phyloP scores from a whole-genome alignment of 345 rosid genomes.

The Gossypium bickii region DNA sequence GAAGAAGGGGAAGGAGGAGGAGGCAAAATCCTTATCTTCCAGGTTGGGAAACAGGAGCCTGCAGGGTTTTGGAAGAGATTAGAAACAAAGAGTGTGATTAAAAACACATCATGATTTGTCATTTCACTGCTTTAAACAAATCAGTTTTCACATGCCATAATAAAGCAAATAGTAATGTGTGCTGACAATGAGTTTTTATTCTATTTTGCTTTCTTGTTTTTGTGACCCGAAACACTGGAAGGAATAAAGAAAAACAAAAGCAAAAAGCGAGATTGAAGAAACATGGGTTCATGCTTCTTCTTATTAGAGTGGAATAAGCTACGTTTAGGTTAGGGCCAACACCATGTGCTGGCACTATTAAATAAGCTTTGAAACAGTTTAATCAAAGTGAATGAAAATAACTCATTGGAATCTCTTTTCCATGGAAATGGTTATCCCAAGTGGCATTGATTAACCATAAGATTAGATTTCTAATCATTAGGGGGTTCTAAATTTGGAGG shows the following conservation, averaged over 20 bases:
- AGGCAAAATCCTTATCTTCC: constrained; percentile 11
- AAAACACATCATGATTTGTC: constrained; percentile 20
- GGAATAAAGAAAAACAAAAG: constrained; percentile 23
- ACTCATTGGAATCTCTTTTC: constrained; percentile 27
- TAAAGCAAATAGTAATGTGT: constrained; percentile 16
- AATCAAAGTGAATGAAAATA: constrained; percentile 14
- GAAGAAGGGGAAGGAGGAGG: background rate
- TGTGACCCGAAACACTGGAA: constrained; percentile 23
- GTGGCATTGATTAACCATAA: constrained; percentile 32
- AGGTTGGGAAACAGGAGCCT: background rate
- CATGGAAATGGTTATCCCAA: constrained; percentile 16
- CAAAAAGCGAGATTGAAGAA: constrained; percentile 29
- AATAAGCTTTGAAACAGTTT: constrained; percentile 16
- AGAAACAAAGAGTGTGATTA: background rate
- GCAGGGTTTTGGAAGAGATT: background rate
- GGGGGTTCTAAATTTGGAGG: constrained; percentile 18
- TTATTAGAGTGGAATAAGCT: constrained; percentile 2
- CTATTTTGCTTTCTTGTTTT: constrained; percentile 21
- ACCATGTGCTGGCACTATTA: constrained; percentile 34
- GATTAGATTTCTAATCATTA: constrained; percentile 31
- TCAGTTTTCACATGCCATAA: constrained; percentile 25
- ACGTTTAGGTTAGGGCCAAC: constrained; percentile 14
- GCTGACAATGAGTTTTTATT: constrained; percentile 15
- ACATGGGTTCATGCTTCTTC: constrained; percentile 30
- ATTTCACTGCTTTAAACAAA: constrained; percentile 14